Evolutionary conservation across 1,139 yeast genomes (phyloP), one percentile per base, ranked within the genome.

Genomic region (Candida dubliniensis): DNA sequence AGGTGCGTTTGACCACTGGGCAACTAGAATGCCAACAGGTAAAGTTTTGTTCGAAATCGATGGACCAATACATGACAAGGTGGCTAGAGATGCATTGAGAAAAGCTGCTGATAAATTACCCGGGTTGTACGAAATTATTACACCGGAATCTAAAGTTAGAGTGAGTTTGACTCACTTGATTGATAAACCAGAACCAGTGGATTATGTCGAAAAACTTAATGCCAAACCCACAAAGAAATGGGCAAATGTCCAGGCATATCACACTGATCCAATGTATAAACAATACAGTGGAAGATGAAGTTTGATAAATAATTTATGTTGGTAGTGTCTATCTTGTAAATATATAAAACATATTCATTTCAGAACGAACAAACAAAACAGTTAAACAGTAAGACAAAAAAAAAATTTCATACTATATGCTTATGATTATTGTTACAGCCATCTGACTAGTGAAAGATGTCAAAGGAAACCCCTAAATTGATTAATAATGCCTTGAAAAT

Each of bases 1-100:
- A 68, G 99, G 99, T 67, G 84, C 95, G 0, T 91, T 93, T 62
- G 96, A 90, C 58, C 95, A 89, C 71, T 95, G 98, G 98, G 96
- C 96, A 52, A 87, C 84, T 36, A 81, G 99, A 58, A 93, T 93
- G 14, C 96, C 99, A 38, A 90, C 97, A 0, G 99, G 99, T 3
- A 90, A 90, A 60, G 83, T 93, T 40, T 73, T 90, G 31, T 90
- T 91, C 61, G 99, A 93, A 67, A 82, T 91, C 59, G 76, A 72
- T 51, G 86, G 84, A n/a, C 71, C 79, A 52, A 76, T 93, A 54
- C 98, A 95, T 65, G 96, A 89, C 60, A 82, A 81, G 55, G 87
- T 89, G 29, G 98, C 97, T 23, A 80, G 88, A 58, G 97, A 93
- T 56, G 95, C 96, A 1, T 79, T 93, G 58, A 79, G 96, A 63